phyloP scores from a whole-genome alignment of 1,284 basidiomycete genomes.

The Apiotrichum veenhuisii region DNA sequence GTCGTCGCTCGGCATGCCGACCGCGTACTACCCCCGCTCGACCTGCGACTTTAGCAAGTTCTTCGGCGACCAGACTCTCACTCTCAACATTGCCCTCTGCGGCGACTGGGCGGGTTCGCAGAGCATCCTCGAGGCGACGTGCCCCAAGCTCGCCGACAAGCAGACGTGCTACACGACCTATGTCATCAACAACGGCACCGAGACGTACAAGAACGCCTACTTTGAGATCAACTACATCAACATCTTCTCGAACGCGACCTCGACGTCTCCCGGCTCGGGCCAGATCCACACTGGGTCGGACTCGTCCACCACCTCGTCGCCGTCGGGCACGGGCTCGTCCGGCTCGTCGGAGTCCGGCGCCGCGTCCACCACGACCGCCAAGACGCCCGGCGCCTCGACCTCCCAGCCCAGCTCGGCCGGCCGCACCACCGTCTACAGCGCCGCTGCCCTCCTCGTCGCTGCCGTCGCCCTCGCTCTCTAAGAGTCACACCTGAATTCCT shows the following conservation, averaged over 20 bases:
- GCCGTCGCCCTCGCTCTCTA: not conserved
- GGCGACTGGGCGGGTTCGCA: conserved; percentile 57
- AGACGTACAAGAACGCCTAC: conserved; percentile 63
- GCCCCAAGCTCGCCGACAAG: conserved; percentile 45
- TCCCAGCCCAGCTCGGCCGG: not conserved
- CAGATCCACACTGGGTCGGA: not conserved
- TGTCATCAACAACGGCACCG: conserved; percentile 58
- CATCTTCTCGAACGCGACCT: conserved; percentile 36
- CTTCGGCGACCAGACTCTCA: conserved; percentile 64
- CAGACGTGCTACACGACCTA: conserved; percentile 60
- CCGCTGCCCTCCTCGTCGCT: not conserved
- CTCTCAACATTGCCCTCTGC: conserved; percentile 73
- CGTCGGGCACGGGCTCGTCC: not conserved
- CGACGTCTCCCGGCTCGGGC: no score
- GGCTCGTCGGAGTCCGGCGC: not conserved
- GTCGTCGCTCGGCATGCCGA: conserved; percentile 61
- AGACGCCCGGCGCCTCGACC: not conserved
- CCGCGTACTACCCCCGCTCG: conserved; percentile 62
- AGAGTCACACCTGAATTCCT: no score
- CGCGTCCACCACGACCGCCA: not conserved
- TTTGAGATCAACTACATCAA: conserved; percentile 67
- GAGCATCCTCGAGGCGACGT: conserved; percentile 61
- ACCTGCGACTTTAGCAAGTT: conserved; percentile 60
- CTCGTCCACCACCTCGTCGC: not conserved
- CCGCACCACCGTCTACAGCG: not conserved